A percentile compares a stretch with the other conserved stretches of the same genome.
Evolutionary conservation across 257 asterid species (phyloP).

Genomic region (Petunia axillaris): DNA sequence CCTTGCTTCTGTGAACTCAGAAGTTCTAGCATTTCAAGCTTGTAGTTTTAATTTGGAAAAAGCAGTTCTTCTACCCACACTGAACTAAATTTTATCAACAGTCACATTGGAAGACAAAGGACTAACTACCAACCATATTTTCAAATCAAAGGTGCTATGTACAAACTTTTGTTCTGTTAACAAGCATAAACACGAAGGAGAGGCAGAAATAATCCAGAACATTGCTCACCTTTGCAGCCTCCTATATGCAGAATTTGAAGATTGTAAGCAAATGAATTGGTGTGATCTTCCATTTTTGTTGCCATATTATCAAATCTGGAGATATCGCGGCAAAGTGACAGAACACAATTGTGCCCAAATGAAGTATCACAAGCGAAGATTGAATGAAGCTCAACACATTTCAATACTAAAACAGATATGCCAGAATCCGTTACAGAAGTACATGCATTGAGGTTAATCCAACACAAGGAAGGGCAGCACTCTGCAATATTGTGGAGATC

Average conservation of each 20-base stretch:
- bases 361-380: constrained; percentile 74
- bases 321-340: constrained; percentile 61
- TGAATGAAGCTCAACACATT: constrained; percentile 60
- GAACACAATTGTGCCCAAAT: constrained; percentile 64
- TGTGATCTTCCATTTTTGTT: constrained; percentile 34
- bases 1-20: constrained; percentile 1
- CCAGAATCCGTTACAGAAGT: constrained; percentile 72
- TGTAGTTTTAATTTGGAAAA: constrained; percentile 3
- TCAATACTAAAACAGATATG: constrained; percentile 60
- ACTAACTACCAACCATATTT: background rate
- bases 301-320: constrained; percentile 31
- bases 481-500: constrained; percentile 62
- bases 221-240: constrained; percentile 70
- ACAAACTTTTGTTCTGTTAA: background rate
- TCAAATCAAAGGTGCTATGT: background rate
- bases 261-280: constrained; percentile 43
- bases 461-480: constrained; percentile 57
- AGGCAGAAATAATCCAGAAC: constrained; percentile 12
- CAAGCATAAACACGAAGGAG: constrained; percentile 24
- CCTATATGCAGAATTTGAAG: constrained; percentile 71
- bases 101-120: constrained; percentile 7
- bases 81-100: background rate
- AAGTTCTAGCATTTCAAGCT: constrained; percentile 22
- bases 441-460: constrained; percentile 76
- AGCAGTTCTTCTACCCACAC: background rate